Evolutionary conservation across 805 yeast genomes (phyloP).

Genomic region (Metschnikowia lochheadii): DNA sequence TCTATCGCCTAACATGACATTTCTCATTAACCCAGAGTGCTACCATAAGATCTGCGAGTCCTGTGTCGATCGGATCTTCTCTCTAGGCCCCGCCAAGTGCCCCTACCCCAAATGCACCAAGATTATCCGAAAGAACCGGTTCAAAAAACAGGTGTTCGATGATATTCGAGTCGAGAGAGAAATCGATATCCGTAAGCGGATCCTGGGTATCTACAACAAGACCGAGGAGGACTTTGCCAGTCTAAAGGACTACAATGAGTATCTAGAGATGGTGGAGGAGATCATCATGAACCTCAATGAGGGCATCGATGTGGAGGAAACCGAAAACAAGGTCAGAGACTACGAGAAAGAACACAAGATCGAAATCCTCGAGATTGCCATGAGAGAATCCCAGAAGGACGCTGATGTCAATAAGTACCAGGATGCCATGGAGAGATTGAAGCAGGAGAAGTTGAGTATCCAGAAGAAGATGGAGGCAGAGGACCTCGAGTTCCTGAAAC

Average conservation of each 20-base stretch:
- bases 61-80: conserved; percentile 92
- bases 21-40: conserved; percentile 94
- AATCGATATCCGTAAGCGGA: conserved; percentile 82
- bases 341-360: conserved; percentile 73
- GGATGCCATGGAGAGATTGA: conserved; percentile 45
- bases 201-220: conserved; percentile 74
- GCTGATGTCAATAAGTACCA: conserved; percentile 70
- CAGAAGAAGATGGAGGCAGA: conserved; percentile 56
- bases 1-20: conserved; percentile 87
- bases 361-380: conserved; percentile 71
- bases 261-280: conserved; percentile 80
- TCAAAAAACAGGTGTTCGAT: conserved; percentile 90
- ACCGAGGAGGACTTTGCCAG: conserved; percentile 66
- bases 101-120: conserved; percentile 91
- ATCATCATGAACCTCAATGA: conserved; percentile 73
- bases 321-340: conserved; percentile 60
- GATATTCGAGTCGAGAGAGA: conserved; percentile 88
- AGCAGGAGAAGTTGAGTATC: conserved; percentile 63
- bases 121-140: conserved; percentile 79
- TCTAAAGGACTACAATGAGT: conserved; percentile 62
- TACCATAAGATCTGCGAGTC: conserved; percentile 96
- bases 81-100: conserved; percentile 94
- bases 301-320: conserved; percentile 62
- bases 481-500: conserved; percentile 37
- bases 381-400: conserved; percentile 53